A percentile compares a stretch with the other conserved stretches of the same genome.
phyloP scores from a whole-genome alignment of 148 eudicot genomes.

The Amaranthus cruentus region DNA sequence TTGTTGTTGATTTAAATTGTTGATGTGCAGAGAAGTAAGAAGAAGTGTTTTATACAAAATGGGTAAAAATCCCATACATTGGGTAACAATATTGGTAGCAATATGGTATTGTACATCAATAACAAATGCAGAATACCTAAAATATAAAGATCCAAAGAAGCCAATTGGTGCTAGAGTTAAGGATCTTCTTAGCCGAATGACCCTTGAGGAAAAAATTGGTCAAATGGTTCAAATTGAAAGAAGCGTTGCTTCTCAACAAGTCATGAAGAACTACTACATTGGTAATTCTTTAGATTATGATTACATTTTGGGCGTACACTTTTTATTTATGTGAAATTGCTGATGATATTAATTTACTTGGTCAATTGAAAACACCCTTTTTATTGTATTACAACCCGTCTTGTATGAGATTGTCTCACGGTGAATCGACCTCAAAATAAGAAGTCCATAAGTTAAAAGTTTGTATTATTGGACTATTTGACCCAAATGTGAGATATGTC shows the following conservation, averaged over 20 bases:
- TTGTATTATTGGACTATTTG: too few species aligned
- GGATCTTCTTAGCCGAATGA: conserved; percentile 62
- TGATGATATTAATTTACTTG: neutral
- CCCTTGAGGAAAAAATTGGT: conserved; percentile 64
- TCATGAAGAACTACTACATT: conserved; percentile 57
- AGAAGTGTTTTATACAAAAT: neutral
- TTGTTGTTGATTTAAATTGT: neutral
- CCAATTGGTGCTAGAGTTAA: conserved; percentile 42
- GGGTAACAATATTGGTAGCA: conserved; percentile 21
- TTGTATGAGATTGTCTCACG: too few species aligned
- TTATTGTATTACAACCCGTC: too few species aligned
- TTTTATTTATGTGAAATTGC: neutral
- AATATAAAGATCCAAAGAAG: conserved; percentile 68
- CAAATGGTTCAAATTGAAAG: conserved; percentile 79
- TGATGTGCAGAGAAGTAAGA: conserved; percentile 2
- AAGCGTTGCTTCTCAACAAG: conserved; percentile 48
- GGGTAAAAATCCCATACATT: conserved; percentile 16
- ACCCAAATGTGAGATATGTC: too few species aligned
- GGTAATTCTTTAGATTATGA: conserved; percentile 28
- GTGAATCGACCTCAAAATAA: too few species aligned
- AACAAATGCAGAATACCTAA: conserved; percentile 39
- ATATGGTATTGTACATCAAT: conserved; percentile 21
- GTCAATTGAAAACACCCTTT: too few species aligned
- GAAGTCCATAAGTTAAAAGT: too few species aligned
- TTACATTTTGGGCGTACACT: neutral